A percentile compares a stretch with the other conserved stretches of the same genome.
Evolutionary conservation across 176 grass and related monocot species (phyloP).

Genomic region (Triticum dicoccoides): DNA sequence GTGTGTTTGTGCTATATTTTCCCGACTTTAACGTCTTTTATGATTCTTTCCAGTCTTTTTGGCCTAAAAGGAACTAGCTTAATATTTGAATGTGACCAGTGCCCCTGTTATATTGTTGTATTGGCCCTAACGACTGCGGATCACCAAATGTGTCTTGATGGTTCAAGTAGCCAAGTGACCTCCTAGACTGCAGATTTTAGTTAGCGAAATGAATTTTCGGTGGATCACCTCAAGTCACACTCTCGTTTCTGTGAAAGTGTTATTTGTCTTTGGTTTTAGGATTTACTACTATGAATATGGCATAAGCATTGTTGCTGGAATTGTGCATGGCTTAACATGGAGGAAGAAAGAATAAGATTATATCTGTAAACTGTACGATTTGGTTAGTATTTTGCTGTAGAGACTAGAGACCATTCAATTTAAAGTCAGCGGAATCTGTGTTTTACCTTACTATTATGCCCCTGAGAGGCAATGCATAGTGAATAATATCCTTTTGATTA

Average conservation of each 20-base stretch:
- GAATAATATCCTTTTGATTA: not conserved
- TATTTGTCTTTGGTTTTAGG: not conserved
- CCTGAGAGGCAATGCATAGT: not conserved
- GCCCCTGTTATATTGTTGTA: not conserved
- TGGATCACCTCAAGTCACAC: not conserved
- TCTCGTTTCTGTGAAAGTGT: not conserved
- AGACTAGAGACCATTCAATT: not conserved
- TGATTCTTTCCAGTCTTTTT: not conserved
- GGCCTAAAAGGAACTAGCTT: not conserved
- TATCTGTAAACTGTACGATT: not conserved
- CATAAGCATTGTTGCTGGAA: not conserved
- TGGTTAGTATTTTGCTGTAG: not conserved
- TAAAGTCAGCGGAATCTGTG: not conserved
- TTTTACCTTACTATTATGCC: not conserved
- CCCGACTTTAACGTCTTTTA: not conserved
- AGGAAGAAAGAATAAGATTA: not conserved
- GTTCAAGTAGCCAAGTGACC: not conserved
- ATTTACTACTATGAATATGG: not conserved
- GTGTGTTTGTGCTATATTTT: slow-evolving; percentile 36
- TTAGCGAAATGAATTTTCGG: not conserved
- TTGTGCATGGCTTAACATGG: not conserved
- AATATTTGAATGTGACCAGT: not conserved
- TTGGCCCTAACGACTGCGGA: not conserved
- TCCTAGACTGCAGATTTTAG: not conserved
- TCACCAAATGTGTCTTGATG: not conserved